Conservation (phyloP, 1,139 yeast genomes). For the Suhomyces taliae region DNA sequence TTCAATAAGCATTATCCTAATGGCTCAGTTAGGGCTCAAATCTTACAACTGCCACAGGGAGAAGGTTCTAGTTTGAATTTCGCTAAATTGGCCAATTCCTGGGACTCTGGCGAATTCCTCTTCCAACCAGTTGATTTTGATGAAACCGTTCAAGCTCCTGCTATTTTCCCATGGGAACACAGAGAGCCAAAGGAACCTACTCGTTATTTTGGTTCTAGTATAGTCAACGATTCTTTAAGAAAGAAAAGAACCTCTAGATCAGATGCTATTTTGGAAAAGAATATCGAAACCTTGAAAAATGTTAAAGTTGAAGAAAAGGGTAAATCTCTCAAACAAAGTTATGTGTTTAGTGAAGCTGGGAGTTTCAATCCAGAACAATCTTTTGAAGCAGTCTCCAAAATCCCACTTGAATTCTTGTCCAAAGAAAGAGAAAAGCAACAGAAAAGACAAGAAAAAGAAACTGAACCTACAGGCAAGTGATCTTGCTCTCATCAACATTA, state of each 20-base stretch:
- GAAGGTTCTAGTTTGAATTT: constrained; percentile 40
- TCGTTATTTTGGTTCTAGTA: constrained; percentile 15
- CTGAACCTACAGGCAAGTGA: too few relatives aligned
- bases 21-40: constrained; percentile 6
- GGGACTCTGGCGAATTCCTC: constrained; percentile 20
- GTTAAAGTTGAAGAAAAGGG: constrained; percentile 9
- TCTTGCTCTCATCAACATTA: too few relatives aligned
- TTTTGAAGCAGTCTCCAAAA: constrained; percentile 26
- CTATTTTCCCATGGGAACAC: constrained; percentile 49
- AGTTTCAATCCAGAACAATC: constrained; percentile 26
- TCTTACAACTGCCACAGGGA: constrained; percentile 25
- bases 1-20: constrained; percentile 26
- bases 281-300: constrained; percentile 10
- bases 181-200: constrained; percentile 29
- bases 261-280: constrained; percentile 4
- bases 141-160: background rate
- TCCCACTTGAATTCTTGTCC: constrained; percentile 25
- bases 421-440: constrained; percentile 13
- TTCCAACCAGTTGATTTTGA: background rate
- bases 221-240: background rate
- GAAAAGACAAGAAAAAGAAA: background rate
- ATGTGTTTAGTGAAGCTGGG: constrained; percentile 13
- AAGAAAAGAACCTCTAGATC: constrained; percentile 2
- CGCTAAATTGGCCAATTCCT: constrained; percentile 25
- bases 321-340: constrained; percentile 6